These are phyloP conservation scores for Theobroma grandiflorum DNA, from an alignment of 441 rosid species.

Conservation along the genomic window DNA sequence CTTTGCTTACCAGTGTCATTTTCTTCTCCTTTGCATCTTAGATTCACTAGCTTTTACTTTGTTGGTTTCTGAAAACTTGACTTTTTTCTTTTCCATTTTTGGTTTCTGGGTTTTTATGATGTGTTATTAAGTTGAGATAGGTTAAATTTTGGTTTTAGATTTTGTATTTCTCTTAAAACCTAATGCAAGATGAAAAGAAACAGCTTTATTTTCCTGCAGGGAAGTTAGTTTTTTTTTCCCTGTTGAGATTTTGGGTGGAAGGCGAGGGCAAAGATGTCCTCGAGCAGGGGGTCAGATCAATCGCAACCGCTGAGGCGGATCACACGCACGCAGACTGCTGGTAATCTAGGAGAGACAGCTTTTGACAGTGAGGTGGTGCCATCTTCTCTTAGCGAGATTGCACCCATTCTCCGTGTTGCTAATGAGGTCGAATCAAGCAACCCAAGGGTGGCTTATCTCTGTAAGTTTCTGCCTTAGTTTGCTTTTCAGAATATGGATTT, in stretches of 20 bases:
- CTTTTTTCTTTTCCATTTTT: not conserved
- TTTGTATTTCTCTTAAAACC: not conserved
- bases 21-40: not conserved
- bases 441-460: slow-evolving; percentile 96
- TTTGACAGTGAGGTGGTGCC: slow-evolving; percentile 99
- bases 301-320: slow-evolving; percentile 64
- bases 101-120: not conserved
- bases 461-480: slow-evolving; percentile 53
- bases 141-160: not conserved
- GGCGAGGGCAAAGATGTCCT: slow-evolving; percentile 48
- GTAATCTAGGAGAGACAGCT: slow-evolving; percentile 83
- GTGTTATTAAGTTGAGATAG: not conserved
- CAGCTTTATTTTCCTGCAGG: slow-evolving; percentile 17
- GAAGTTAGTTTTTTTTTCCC: slow-evolving; percentile 9
- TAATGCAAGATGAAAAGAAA: not conserved
- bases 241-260: slow-evolving; percentile 34
- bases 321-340: slow-evolving; percentile 87
- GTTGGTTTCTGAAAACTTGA: not conserved
- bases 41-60: slow-evolving; percentile 13
- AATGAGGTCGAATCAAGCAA: slow-evolving; percentile 95
- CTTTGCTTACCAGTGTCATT: not conserved
- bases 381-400: slow-evolving; percentile 90
- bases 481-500: not conserved
- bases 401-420: slow-evolving; percentile 99
- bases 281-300: slow-evolving; percentile 70